A percentile compares a stretch with the other conserved stretches of the same genome.
Conservation (phyloP, 1,284 basidiomycete genomes). For the Fomitiporia mediterranea region DNA sequence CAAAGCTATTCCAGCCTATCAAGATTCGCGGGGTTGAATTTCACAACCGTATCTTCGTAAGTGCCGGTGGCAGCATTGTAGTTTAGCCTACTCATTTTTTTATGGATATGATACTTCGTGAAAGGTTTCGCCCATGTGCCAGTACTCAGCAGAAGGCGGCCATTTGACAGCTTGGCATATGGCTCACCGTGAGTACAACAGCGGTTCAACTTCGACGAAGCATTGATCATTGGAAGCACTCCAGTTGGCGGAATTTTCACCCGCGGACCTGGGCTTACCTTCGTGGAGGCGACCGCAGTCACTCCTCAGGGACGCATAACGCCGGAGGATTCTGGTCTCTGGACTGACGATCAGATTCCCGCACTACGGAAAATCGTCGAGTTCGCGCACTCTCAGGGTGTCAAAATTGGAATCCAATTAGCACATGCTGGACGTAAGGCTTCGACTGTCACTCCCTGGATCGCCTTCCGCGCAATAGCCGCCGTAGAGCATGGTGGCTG, state of each 20-base stretch:
- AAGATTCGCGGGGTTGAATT: conserved; percentile 45
- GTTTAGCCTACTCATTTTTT: neutral
- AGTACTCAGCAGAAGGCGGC: conserved; percentile 60
- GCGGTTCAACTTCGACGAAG: neutral
- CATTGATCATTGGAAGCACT: neutral
- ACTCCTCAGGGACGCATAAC: conserved; percentile 60
- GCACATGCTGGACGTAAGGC: conserved; percentile 63
- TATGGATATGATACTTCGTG: neutral
- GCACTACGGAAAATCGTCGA: conserved; percentile 54
- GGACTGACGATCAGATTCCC: conserved; percentile 50
- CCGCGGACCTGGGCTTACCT: conserved; percentile 47
- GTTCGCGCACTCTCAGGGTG: conserved; percentile 46
- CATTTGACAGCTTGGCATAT: conserved; percentile 48
- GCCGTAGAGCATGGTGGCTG: conserved; percentile 40
- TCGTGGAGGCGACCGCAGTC: conserved; percentile 54
- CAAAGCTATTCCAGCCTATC: conserved; percentile 60
- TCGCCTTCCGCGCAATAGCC: conserved; percentile 21
- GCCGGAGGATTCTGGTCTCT: conserved; percentile 45
- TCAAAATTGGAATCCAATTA: conserved; percentile 54
- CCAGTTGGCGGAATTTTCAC: conserved; percentile 44
- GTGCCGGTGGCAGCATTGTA: conserved; percentile 21
- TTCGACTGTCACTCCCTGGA: conserved; percentile 44
- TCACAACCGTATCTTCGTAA: conserved; percentile 37
- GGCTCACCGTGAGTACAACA: conserved; percentile 40
- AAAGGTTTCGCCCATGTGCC: conserved; percentile 49